Evolutionary conservation across 2,329 filamentous ascomycete species (phyloP).

Genomic region (Hypoxylon sp.): DNA sequence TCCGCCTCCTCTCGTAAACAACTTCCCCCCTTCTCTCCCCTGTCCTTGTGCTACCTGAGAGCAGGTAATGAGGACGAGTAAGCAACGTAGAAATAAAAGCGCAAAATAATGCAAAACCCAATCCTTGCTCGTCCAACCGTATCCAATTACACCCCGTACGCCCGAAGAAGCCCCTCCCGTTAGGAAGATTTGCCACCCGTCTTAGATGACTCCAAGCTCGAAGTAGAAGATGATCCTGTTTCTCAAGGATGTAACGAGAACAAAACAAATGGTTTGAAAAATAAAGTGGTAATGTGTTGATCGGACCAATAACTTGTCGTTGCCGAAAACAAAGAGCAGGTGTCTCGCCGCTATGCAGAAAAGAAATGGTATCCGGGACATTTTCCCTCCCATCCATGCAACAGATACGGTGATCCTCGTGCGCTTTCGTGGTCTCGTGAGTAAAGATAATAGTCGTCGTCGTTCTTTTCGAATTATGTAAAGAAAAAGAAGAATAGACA

Average conservation of each 20-base stretch:
- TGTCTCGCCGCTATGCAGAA: slow-evolving; percentile 40
- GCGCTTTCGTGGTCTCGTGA: slow-evolving; percentile 36
- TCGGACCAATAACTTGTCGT: slow-evolving; percentile 14
- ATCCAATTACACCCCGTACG: slow-evolving; percentile 31
- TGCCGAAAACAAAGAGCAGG: slow-evolving; percentile 19
- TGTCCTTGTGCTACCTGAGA: too few species aligned
- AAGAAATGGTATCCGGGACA: slow-evolving; percentile 36
- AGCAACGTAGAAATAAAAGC: too few species aligned
- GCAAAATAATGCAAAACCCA: slow-evolving; percentile 21
- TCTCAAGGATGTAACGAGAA: slow-evolving; percentile 16
- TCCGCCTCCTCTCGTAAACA: slow-evolving; percentile 10
- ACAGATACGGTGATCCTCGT: slow-evolving; percentile 33
- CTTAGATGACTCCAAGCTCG: slow-evolving; percentile 36
- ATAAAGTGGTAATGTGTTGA: slow-evolving; percentile 9
- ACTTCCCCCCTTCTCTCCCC: too few species aligned
- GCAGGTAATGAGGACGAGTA: too few species aligned
- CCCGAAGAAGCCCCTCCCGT: slow-evolving; percentile 12
- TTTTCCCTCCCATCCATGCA: slow-evolving; percentile 35
- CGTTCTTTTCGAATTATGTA: slow-evolving; percentile 27
- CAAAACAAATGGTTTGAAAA: slow-evolving; percentile 3
- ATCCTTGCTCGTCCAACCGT: slow-evolving; percentile 26
- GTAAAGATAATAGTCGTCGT: slow-evolving; percentile 12
- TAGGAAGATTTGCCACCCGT: slow-evolving; percentile 27
- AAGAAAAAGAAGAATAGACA: slow-evolving; percentile 9
- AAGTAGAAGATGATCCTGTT: slow-evolving; percentile 31